Evolutionary conservation across 257 asterid species (phyloP), one percentile per base, ranked within the genome.

Genomic region (Scutellaria barbata): DNA sequence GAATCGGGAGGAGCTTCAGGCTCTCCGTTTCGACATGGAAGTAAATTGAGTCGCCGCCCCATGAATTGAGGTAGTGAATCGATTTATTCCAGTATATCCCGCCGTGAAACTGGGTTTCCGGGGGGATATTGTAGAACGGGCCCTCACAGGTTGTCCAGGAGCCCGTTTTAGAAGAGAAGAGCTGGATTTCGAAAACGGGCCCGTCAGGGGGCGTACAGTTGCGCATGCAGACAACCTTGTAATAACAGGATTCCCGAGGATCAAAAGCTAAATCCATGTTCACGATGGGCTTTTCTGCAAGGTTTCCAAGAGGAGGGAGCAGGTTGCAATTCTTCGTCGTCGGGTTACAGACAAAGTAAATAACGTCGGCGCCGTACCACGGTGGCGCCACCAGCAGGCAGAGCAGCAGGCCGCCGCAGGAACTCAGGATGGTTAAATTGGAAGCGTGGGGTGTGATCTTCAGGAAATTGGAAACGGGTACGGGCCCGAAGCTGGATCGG

Each of bases 311-410:
- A 0, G n/a, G 43, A 1, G 76, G 76, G 5, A 71, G 52, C 2
- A 41, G 53, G 30, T 18, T 47, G 48, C 22, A 33, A 10, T 10
- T 3, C 10, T 35, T 59, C 20, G 76, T 71, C 14, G 76, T 40
- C 5, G 68, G 76, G 50, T 71, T 71, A 22, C 59, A 33, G 50
- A 71, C 61, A 20, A 60, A 6, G 69, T 71, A 71, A 10, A 59
- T 7, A 25, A 71, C 2, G 18, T 71, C 76, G 13, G 14, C 0
- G 10, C 18, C 41, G 5, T n/a, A 8, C 14, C 41, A 4, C 16
- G 51, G 48, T 18, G 67, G 63, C 11, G 51, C 18, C 3, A 59
- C 69, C 45, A 71, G 5, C 0, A 71, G 53, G 51, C 69, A 48
- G 16, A 71, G 17, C 7, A 71, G 1, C 8, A 71, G 22, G 13